These are phyloP conservation scores for Colletotrichum acutatum DNA, from an alignment of 2,329 filamentous ascomycete species.

Conservation along the genomic window DNA sequence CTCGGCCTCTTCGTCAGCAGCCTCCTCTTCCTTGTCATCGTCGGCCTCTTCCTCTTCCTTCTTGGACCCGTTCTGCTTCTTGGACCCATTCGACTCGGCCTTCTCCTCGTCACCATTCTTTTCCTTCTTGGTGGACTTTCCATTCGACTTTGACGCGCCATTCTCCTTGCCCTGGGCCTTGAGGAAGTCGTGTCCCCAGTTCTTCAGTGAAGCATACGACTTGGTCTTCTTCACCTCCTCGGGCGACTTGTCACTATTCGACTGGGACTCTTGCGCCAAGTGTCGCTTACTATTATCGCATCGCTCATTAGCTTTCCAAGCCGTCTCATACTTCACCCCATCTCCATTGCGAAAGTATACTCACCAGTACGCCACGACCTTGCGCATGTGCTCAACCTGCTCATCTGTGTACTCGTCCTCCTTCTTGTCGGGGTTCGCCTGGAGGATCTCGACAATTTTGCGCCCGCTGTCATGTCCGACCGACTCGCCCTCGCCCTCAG, in stretches of 20 bases:
- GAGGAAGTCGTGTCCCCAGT: constrained; percentile 68
- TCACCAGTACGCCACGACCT: constrained; percentile 70
- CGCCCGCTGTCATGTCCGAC: constrained; percentile 73
- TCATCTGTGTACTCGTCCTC: constrained; percentile 66
- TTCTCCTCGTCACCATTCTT: constrained; percentile 2
- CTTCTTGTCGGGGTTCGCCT: constrained; percentile 69
- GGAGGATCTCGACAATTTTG: constrained; percentile 71
- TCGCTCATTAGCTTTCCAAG: neutral
- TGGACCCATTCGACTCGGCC: constrained; percentile 8
- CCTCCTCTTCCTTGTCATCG: constrained; percentile 38
- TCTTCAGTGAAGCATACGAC: constrained; percentile 70
- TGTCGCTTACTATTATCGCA: constrained; percentile 63
- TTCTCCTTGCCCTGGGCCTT: constrained; percentile 48
- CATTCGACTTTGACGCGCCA: neutral
- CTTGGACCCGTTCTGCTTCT: constrained; percentile 30
- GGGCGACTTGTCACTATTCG: constrained; percentile 62
- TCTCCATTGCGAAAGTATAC: constrained; percentile 12
- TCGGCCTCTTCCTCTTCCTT: constrained; percentile 43
- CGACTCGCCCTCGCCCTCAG: constrained; percentile 66
- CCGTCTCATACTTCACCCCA: neutral
- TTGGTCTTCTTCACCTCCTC: constrained; percentile 60
- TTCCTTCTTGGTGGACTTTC: constrained; percentile 1
- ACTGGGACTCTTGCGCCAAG: constrained; percentile 70
- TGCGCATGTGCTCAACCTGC: constrained; percentile 68
- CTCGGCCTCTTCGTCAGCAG: constrained; percentile 37